Percentiles rank a stretch among this genome's conserved stretches.
These are phyloP conservation scores for Periglandula ipomoeae DNA, from an alignment of 2,329 filamentous ascomycete genomes.

Conservation along the genomic window DNA sequence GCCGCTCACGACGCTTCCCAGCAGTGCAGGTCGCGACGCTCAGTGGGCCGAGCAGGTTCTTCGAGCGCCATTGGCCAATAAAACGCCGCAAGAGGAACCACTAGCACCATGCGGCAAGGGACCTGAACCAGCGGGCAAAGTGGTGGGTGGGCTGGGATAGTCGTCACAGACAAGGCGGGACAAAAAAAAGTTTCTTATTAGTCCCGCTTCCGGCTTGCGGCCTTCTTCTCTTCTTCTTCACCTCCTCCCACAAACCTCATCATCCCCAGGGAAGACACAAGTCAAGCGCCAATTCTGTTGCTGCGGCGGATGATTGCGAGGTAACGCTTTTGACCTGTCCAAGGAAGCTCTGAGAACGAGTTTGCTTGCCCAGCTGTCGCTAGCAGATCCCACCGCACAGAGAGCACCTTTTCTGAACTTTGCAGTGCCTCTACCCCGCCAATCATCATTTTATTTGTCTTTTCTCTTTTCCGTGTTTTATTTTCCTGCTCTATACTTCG, in stretches of 20 bases:
- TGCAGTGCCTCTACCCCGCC: conserved; percentile 21
- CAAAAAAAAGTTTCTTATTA: conserved; percentile 1
- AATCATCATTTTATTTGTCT: not conserved
- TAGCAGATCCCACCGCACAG: conserved; percentile 20
- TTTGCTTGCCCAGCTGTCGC: conserved; percentile 27
- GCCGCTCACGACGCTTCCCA: too few species aligned
- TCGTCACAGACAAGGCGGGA: not conserved
- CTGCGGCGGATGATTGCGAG: conserved; percentile 28
- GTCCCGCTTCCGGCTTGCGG: conserved; percentile 4
- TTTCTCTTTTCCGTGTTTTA: not conserved
- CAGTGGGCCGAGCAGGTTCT: not conserved
- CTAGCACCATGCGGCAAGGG: conserved; percentile 4
- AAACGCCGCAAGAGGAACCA: not conserved
- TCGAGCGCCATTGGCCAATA: conserved; percentile 6
- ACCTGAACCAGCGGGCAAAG: not conserved
- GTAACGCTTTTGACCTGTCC: conserved; percentile 27
- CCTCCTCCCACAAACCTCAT: conserved; percentile 11
- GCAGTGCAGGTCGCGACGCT: not conserved
- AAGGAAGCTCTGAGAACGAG: conserved; percentile 29
- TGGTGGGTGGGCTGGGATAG: not conserved
- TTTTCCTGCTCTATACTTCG: not conserved
- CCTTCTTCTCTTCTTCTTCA: conserved; percentile 12
- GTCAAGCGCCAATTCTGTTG: conserved; percentile 11
- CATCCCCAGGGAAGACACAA: conserved; percentile 2
- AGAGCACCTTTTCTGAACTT: conserved; percentile 9